A percentile compares a stretch with the other conserved stretches of the same genome.
Evolutionary conservation across 176 grass and related monocot species (phyloP).

Genomic region (Carex cristatella): DNA sequence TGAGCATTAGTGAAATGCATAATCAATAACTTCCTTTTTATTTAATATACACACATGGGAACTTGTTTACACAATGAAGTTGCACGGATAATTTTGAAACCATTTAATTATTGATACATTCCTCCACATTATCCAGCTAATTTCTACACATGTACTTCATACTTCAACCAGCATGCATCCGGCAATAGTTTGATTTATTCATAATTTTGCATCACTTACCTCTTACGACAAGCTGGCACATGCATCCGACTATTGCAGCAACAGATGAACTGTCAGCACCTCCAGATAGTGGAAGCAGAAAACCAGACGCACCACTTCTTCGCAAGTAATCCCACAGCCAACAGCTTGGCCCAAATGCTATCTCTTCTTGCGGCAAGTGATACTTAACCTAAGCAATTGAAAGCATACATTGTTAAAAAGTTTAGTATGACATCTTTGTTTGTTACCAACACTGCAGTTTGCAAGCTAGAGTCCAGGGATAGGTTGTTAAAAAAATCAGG

Average conservation of each 20-base stretch:
- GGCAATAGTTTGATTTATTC: not conserved
- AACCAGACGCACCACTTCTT: slow-evolving; percentile 88
- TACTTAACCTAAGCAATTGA: slow-evolving; percentile 52
- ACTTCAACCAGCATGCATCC: not conserved
- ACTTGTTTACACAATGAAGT: not conserved
- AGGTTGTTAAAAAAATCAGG: not conserved
- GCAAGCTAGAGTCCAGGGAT: not conserved
- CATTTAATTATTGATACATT: not conserved
- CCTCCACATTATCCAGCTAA: not conserved
- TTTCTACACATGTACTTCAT: not conserved
- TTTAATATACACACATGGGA: not conserved
- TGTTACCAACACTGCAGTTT: not conserved
- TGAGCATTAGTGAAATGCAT: not conserved
- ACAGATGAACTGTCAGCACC: slow-evolving; percentile 96
- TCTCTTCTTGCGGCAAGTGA: slow-evolving; percentile 91
- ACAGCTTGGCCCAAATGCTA: slow-evolving; percentile 94
- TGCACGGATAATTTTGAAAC: not conserved
- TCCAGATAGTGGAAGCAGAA: slow-evolving; percentile 96
- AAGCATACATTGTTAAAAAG: slow-evolving; percentile 3
- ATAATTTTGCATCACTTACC: slow-evolving; percentile 26
- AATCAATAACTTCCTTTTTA: not conserved
- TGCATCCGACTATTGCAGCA: slow-evolving; percentile 94
- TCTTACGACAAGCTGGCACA: slow-evolving; percentile 95
- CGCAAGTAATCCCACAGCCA: slow-evolving; percentile 99
- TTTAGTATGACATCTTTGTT: not conserved